Conservation (phyloP, 2,329 filamentous ascomycete species). For the Claviceps sp. region DNA sequence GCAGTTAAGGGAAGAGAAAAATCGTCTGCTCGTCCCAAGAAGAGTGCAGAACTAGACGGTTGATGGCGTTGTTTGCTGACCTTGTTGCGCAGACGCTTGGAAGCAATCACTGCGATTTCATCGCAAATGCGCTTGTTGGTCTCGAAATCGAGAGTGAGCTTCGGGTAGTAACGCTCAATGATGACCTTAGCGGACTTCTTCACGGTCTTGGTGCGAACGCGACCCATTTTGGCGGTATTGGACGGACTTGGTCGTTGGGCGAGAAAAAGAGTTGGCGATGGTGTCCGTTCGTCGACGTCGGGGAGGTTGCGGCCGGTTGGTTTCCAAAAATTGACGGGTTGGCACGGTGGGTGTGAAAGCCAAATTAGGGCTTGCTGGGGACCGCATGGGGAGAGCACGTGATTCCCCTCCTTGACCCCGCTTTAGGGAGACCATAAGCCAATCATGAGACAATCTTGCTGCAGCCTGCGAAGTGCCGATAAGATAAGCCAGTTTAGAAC, state of each 20-base stretch:
- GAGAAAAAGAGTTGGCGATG: constrained; percentile 15
- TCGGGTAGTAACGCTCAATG: constrained; percentile 97
- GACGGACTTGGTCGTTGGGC: constrained; percentile 21
- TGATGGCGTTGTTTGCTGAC: constrained; percentile 30
- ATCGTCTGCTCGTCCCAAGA: too few relatives aligned
- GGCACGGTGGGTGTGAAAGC: constrained; percentile 9
- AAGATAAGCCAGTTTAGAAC: too few relatives aligned
- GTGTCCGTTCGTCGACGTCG: neutral
- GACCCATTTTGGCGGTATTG: constrained; percentile 52
- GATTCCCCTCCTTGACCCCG: neutral
- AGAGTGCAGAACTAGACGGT: neutral
- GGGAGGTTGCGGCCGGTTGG: constrained; percentile 10
- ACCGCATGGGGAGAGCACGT: constrained; percentile 14
- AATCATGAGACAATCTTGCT: too few relatives aligned
- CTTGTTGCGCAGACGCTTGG: constrained; percentile 99
- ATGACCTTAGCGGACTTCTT: constrained; percentile 94
- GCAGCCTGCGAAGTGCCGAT: too few relatives aligned
- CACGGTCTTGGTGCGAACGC: constrained; percentile 57
- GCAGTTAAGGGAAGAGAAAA: neutral
- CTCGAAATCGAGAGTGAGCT: constrained; percentile 98
- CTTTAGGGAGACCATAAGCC: neutral
- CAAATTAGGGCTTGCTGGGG: constrained; percentile 17
- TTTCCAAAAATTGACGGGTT: constrained; percentile 16
- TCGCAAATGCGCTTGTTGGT: constrained; percentile 99
- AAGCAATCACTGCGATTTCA: constrained; percentile 99